These are phyloP conservation scores for Cudoniella acicularis DNA, from an alignment of 495 filamentous ascomycete species.

Conservation along the genomic window DNA sequence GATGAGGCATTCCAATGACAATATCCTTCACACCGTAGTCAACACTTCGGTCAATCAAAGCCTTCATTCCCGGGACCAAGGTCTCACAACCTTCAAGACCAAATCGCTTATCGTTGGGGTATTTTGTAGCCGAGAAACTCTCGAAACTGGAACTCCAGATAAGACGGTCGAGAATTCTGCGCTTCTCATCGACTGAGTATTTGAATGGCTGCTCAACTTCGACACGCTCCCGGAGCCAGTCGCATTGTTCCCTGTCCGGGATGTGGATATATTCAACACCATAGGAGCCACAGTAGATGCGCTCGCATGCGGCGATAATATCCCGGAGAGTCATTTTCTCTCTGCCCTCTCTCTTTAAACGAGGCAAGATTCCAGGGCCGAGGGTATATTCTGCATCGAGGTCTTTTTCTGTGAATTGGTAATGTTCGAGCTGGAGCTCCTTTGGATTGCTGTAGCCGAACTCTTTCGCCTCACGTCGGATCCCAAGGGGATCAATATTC, in stretches of 20 bases:
- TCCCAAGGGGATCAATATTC: slow-evolving; percentile 92
- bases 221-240: slow-evolving; percentile 92
- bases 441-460: slow-evolving; percentile 87
- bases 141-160: slow-evolving; percentile 99
- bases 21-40: slow-evolving; percentile 99
- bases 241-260: slow-evolving; percentile 93
- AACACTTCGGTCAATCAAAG: slow-evolving; percentile 94
- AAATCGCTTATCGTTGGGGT: slow-evolving; percentile 99
- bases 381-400: slow-evolving; percentile 88
- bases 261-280: slow-evolving; percentile 99
- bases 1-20: slow-evolving; percentile 98
- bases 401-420: slow-evolving; percentile 92
- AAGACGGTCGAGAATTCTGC: slow-evolving; percentile 90
- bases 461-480: slow-evolving; percentile 77
- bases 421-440: slow-evolving; percentile 89
- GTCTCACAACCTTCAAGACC: slow-evolving; percentile 96
- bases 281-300: slow-evolving; percentile 93
- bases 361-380: slow-evolving; percentile 91
- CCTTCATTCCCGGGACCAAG: slow-evolving; percentile 98
- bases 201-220: slow-evolving; percentile 93
- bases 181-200: slow-evolving; percentile 96
- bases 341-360: slow-evolving; percentile 80
- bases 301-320: slow-evolving; percentile 89
- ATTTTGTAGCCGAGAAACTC: slow-evolving; percentile 89
- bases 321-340: slow-evolving; percentile 96